Percentiles rank a stretch among this genome's conserved stretches.
phyloP scores from a whole-genome alignment of 192 early-diverging fungal genomes.

The Gonapodya prolifera region DNA sequence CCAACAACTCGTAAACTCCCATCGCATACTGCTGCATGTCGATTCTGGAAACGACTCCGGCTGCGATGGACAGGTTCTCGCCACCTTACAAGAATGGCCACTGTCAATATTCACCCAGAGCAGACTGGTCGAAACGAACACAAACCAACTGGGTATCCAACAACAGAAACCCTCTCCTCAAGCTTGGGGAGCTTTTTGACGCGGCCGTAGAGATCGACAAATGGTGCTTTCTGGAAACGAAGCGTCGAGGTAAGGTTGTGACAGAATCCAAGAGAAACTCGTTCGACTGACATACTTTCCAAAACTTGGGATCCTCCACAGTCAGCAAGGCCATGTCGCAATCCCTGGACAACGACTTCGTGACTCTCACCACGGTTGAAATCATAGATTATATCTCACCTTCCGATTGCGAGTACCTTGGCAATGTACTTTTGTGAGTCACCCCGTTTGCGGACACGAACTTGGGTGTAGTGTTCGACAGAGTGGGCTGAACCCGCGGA shows the following conservation, averaged over 20 bases:
- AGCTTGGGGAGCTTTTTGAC: slow-evolving; percentile 2
- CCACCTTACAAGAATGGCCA: too few species aligned
- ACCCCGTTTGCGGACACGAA: background rate
- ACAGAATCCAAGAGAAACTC: background rate
- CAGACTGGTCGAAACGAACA: too few species aligned
- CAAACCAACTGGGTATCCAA: slow-evolving; percentile 6
- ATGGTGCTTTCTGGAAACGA: background rate
- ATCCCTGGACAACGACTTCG: too few species aligned
- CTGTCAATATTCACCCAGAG: too few species aligned
- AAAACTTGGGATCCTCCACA: background rate
- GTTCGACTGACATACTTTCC: background rate
- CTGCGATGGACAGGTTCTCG: background rate
- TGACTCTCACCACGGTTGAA: too few species aligned
- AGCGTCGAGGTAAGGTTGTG: background rate
- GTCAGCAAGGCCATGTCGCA: slow-evolving; percentile 3
- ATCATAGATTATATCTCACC: too few species aligned
- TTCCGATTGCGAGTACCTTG: background rate
- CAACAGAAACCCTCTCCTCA: background rate
- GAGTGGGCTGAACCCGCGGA: background rate
- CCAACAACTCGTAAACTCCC: background rate
- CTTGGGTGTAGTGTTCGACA: slow-evolving; percentile 3
- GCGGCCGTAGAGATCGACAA: background rate
- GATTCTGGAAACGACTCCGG: background rate
- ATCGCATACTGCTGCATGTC: slow-evolving; percentile 6
- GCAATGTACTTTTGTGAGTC: background rate